Base-by-base conservation (phyloP, 768 basidiomycete genomes). In the Kwoniella sp. region DNA sequence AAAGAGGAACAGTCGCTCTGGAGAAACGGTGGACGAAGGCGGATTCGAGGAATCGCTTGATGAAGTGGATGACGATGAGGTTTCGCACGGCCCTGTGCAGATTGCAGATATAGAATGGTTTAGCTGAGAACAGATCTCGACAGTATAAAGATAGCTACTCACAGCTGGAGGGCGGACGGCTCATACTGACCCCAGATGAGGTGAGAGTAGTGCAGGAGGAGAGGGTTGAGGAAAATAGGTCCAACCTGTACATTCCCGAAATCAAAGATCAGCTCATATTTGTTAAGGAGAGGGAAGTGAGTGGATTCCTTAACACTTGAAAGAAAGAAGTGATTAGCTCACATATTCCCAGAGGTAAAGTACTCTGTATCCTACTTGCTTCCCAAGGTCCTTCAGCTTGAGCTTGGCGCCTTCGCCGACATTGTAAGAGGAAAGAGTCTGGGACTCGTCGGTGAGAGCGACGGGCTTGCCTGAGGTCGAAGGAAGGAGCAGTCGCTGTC, bases 261-360 rank as follows among this genome's bases (percentile, higher is more conserved):
- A 17, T 9, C 50, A 4, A 25, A 26, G 4, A 9, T 51, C 20
- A 51, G 50, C 50, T 41, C n/a, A n/a, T n/a, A n/a, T n/a, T n/a
- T n/a, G n/a, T n/a, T n/a, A n/a, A n/a, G n/a, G n/a, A n/a, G 11
- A 80, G 48, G 12, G 13, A 12, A 30, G 29, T n/a, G n/a, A n/a
- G n/a, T n/a, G n/a, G n/a, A n/a, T n/a, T n/a, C 55, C 30, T n/a
- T 7, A 47, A 50, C 51, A 61, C 29, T 55, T 50, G 11, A 28
- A 2, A 0, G 0, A n/a, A n/a, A n/a, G n/a, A n/a, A 34, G 25
- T 17, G n/a, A 28, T 41, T 15, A 8, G 82, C 93, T 75, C 82
- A 94, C 94, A 75, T 98, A 99, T 94, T 99, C 96, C 56, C 90
- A 83, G 55, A 97, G 77, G 80, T 92, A 97, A 20, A 97, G 92